These are phyloP conservation scores for Cyberlindnera xylosilytica DNA, from an alignment of 805 yeast genomes.

Conservation along the genomic window DNA sequence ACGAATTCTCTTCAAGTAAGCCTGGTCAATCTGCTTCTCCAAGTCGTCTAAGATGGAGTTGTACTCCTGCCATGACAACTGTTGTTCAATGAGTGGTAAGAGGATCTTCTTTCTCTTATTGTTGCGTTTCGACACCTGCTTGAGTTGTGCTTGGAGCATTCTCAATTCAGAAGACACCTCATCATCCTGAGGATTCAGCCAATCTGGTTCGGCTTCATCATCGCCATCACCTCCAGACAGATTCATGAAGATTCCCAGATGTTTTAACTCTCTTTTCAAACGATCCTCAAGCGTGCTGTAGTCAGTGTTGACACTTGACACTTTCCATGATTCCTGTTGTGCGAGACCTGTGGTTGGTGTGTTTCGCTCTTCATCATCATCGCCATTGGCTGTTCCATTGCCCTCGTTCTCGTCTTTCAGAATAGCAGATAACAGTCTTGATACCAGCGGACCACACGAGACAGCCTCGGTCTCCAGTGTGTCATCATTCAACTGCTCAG, in stretches of 20 bases:
- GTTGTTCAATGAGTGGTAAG: constrained; percentile 76
- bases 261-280: constrained; percentile 79
- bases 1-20: constrained; percentile 77
- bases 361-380: constrained; percentile 27
- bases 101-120: constrained; percentile 62
- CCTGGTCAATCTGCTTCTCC: constrained; percentile 95
- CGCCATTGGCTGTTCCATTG: constrained; percentile 18
- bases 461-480: constrained; percentile 67
- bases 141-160: constrained; percentile 63
- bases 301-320: constrained; percentile 49
- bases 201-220: constrained; percentile 39
- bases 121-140: constrained; percentile 58
- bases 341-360: constrained; percentile 29
- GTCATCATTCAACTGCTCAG: constrained; percentile 56
- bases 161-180: constrained; percentile 87
- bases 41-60: constrained; percentile 85
- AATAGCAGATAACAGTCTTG: constrained; percentile 79
- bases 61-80: constrained; percentile 93
- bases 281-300: constrained; percentile 84
- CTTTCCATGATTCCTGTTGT: constrained; percentile 47
- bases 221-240: constrained; percentile 24
- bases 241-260: constrained; percentile 85
- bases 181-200: constrained; percentile 89
- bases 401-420: constrained; percentile 39
- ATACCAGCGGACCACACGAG: constrained; percentile 88